These are phyloP conservation scores for Pouteria glomerata DNA, from an alignment of 148 eudicot species.

Conservation along the genomic window DNA sequence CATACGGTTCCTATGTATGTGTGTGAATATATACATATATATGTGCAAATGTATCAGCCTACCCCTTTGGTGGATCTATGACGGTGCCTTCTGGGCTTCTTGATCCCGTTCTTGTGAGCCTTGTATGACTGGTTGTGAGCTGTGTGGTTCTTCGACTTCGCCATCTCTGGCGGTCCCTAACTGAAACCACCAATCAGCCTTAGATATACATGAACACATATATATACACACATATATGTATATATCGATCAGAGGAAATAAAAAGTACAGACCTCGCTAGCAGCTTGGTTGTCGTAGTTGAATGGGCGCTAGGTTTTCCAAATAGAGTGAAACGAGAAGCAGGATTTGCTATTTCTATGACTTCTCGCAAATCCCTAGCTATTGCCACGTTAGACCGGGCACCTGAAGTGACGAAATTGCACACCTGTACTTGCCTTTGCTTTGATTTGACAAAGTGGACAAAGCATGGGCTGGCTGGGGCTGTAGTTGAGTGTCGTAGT, in stretches of 20 bases:
- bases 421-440: too few relatives aligned
- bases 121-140: conserved; percentile 83
- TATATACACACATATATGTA: background rate
- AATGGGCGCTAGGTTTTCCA: background rate
- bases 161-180: conserved; percentile 34
- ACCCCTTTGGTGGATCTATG: conserved; percentile 90
- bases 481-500: too few relatives aligned
- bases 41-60: background rate
- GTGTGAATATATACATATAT: background rate
- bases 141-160: conserved; percentile 91
- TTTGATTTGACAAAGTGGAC: too few relatives aligned
- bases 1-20: background rate
- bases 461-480: too few relatives aligned
- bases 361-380: background rate
- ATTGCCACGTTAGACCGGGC: background rate
- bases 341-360: background rate
- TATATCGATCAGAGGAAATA: too few relatives aligned
- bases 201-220: background rate
- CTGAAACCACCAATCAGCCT: background rate
- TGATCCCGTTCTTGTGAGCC: conserved; percentile 83
- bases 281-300: background rate
- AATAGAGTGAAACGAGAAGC: background rate
- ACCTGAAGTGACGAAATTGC: too few relatives aligned
- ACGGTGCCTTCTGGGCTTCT: conserved; percentile 75
- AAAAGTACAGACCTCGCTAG: background rate